Conservation (phyloP, 192 early-diverging fungal species). For the Lobosporangium transversale region DNA sequence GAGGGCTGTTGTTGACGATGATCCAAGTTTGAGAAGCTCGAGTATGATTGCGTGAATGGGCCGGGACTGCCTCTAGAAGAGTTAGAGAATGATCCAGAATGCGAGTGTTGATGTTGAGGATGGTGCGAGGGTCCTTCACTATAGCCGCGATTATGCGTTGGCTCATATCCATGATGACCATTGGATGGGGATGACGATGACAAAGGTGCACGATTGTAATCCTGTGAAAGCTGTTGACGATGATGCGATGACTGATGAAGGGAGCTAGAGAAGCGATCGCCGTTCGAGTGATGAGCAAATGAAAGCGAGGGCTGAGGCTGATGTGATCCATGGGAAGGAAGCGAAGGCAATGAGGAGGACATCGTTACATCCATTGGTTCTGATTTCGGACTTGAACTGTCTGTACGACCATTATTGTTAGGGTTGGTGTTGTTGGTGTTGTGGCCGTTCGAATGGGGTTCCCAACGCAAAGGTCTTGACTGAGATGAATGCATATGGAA, state of each 20-base stretch:
- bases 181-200: constrained; percentile 26
- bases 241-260: constrained; percentile 12
- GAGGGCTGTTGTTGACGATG: constrained; percentile 15
- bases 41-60: constrained; percentile 35
- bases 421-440: too few relatives aligned
- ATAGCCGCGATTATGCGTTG: constrained; percentile 13
- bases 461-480: constrained; percentile 42
- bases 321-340: constrained; percentile 9
- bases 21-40: constrained; percentile 20
- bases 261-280: not conserved
- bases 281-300: constrained; percentile 22
- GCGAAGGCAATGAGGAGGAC: constrained; percentile 31
- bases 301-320: constrained; percentile 8
- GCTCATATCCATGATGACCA: constrained; percentile 27
- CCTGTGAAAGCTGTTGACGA: constrained; percentile 47
- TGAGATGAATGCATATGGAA: constrained; percentile 30
- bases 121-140: constrained; percentile 14
- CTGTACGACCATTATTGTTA: constrained; percentile 15
- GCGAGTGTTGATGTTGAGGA: constrained; percentile 33
- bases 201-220: constrained; percentile 32
- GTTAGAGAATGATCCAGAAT: constrained; percentile 26
- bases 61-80: constrained; percentile 37
- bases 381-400: constrained; percentile 33
- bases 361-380: constrained; percentile 48
- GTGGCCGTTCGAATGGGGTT: constrained; percentile 31